Evolutionary conservation across 495 filamentous ascomycete species (phyloP), one percentile per base, ranked within the genome.

Genomic region (Oleoguttula mirabilis): DNA sequence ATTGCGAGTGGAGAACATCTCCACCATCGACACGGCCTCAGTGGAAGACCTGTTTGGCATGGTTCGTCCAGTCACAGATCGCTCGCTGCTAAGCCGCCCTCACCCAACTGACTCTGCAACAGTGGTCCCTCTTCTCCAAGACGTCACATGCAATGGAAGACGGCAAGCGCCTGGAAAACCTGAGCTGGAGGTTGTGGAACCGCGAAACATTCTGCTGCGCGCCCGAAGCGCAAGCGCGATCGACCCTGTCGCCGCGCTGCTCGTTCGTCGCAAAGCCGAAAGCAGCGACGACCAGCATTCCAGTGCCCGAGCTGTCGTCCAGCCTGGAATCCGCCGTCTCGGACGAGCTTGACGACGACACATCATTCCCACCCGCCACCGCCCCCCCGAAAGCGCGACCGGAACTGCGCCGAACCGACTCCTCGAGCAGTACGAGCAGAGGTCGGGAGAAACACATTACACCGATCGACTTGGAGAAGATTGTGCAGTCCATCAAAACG

Each of bases 191-290:
- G 45, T 66, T 99, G 48, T 99, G 88, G 88, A 92, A 82, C 49
- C 76, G 86, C 37, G 92, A 96, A 59, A 94, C 87, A 7, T 90
- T 99, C 51, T 96, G 90, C 65, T 92, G 88, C 62, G 84, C 87
- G 23, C 72, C 71, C n/a, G 64, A 73, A 44, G 70, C 67, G 47
- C 62, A 70, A 33, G 39, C 60, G 34, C 45, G 54, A 21, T 64
- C 59, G n/a, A 57, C 62, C 25, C 60, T 58, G 35, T 64, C 66
- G 41, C 58, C 66, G 36, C 68, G 67, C 20, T 65, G 63, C 47
- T 61, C 69, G 28, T 73, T 57, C 55, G 56, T 36, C 23, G 10
- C 28, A n/a, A 34, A 49, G 41, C 36, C 59, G 63, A 32, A 56
- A 57, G 17, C 40, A 31, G 40, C 56, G 33, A 45, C 47, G 28